A percentile compares a stretch with the other conserved stretches of the same genome.
phyloP scores from a whole-genome alignment of 805 yeast genomes.

The Jamesozyma hellenica region DNA sequence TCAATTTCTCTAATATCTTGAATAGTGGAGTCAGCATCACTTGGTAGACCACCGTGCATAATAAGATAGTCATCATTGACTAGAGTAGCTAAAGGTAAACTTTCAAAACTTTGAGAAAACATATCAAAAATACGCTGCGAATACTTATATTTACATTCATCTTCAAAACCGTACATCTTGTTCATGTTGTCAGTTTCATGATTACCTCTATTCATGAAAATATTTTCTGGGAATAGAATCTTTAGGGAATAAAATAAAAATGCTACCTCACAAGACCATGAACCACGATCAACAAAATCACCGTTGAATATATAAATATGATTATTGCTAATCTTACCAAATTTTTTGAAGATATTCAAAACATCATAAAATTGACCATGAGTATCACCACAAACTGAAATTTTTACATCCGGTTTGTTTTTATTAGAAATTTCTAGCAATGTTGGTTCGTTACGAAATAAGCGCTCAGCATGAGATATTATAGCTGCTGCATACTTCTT shows the following conservation, averaged over 20 bases:
- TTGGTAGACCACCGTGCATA: constrained; percentile 93
- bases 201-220: constrained; percentile 85
- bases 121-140: constrained; percentile 68
- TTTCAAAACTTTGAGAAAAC: constrained; percentile 77
- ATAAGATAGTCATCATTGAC: constrained; percentile 72
- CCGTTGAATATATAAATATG: constrained; percentile 89
- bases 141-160: constrained; percentile 88
- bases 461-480: constrained; percentile 55
- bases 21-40: constrained; percentile 59
- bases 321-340: constrained; percentile 51
- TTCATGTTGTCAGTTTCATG: constrained; percentile 97
- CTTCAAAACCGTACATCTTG: constrained; percentile 90
- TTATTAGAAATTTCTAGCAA: constrained; percentile 55
- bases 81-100: constrained; percentile 76
- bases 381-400: constrained; percentile 94
- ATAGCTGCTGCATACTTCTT: constrained; percentile 76
- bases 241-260: constrained; percentile 68
- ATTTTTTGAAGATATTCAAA: constrained; percentile 61
- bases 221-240: constrained; percentile 55
- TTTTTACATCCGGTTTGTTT: constrained; percentile 24
- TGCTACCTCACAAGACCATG: constrained; percentile 97
- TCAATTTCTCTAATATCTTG: constrained; percentile 65
- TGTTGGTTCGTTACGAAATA: constrained; percentile 58
- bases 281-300: constrained; percentile 95
- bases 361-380: constrained; percentile 95